Evolutionary conservation across 352 stramenopile genomes (phyloP).

Genomic region (Phytopythium delawarense): DNA sequence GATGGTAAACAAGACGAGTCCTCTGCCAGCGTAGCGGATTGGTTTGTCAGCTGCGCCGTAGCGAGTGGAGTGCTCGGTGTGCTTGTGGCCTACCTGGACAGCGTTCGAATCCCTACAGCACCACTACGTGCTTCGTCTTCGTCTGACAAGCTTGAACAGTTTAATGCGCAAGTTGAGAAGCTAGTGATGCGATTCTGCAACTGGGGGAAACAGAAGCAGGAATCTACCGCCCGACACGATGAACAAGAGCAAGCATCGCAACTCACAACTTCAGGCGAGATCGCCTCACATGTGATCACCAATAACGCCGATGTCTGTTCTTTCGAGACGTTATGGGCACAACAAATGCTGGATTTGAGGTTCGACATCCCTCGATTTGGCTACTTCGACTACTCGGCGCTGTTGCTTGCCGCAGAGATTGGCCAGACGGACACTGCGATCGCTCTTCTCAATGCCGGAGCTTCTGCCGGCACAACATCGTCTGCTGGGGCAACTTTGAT

Average conservation of each 20-base stretch:
- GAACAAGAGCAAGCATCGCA: slow-evolving; percentile 5
- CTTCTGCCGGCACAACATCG: slow-evolving; percentile 23
- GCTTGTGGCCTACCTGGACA: slow-evolving; percentile 39
- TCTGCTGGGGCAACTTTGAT: slow-evolving; percentile 38
- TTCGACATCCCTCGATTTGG: slow-evolving; percentile 42
- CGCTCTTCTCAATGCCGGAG: slow-evolving; percentile 38
- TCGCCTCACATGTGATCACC: slow-evolving; percentile 2
- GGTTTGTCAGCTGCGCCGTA: slow-evolving; percentile 39
- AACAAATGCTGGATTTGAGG: slow-evolving; percentile 34
- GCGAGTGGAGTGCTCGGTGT: slow-evolving; percentile 31
- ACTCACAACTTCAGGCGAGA: slow-evolving; percentile 4
- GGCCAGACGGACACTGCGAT: slow-evolving; percentile 20
- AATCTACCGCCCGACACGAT: slow-evolving; percentile 5
- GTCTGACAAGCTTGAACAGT: background rate
- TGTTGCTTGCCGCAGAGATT: slow-evolving; percentile 57
- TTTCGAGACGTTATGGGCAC: slow-evolving; percentile 26
- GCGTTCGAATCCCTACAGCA: slow-evolving; percentile 13
- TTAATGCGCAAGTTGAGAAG: slow-evolving; percentile 18
- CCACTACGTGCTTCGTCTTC: background rate
- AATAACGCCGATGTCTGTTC: background rate
- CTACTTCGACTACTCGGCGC: slow-evolving; percentile 38
- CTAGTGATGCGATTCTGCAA: slow-evolving; percentile 29
- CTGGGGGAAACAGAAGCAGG: slow-evolving; percentile 19
- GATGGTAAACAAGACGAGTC: slow-evolving; percentile 6
- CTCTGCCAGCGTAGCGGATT: slow-evolving; percentile 7